Evolutionary conservation across 768 basidiomycete species (phyloP), one percentile per base, ranked within the genome.

Genomic region (Amanita subjunquillea): DNA sequence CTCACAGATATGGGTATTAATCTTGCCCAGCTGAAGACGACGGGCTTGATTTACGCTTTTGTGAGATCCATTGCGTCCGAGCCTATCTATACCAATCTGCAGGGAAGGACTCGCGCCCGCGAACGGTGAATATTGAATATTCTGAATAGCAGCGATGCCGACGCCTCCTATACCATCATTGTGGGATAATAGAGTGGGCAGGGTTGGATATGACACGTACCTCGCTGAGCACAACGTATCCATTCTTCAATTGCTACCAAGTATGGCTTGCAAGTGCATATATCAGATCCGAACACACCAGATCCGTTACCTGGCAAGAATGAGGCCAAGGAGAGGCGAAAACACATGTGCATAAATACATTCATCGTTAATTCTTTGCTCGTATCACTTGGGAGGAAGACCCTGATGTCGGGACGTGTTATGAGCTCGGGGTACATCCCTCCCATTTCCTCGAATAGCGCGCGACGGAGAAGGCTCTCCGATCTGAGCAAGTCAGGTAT

Each of bases 351-450:
- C n/a, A n/a, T 44, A 64, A 75, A 9, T 63, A 82, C 94, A 97
- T 72, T 94, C 92, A 61, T 96, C 95, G 65, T 98, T 17, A 93
- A 75, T 56, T 88, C 87, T 63, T 91, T 91, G 56, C 74, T 73
- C 56, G 80, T 75, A 60, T 93, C 88, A 4, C 75, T 73, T 0
- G 95, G 95, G 0, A 97, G 75, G 76, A 96, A 97, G 20, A 93
- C 79, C 65, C 94, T 94, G 73, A 98, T 86, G 62, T 97, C 95
- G 0, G 92, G 88, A 20, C 93, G 82, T 5, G 95, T 97, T 62
- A 98, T 85, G 29, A 98, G 78, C 60, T 98, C 95, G 2, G 94
- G 93, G 65, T 90, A 92, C 87, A 91, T 91, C 62, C 92, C 91
- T 59, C 91, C 92, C 0, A 91, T 95, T 57, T 96, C 95, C 65